A percentile compares a stretch with the other conserved stretches of the same genome.
These are phyloP conservation scores for Monilinia fructicola DNA, from an alignment of 2,329 filamentous ascomycete species.

Conservation along the genomic window DNA sequence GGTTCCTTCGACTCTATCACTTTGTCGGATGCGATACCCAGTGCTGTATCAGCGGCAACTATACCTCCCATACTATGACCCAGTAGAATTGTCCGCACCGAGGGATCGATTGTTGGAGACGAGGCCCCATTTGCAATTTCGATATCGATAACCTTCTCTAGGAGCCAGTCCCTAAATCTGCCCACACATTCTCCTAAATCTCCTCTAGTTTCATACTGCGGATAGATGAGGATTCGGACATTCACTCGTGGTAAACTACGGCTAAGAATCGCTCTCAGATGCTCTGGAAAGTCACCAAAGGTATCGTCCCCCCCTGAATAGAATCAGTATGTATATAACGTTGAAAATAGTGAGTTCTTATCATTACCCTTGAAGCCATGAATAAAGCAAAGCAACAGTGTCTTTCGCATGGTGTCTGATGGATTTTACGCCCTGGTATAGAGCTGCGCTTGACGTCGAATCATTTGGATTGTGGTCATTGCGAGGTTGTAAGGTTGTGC, in stretches of 20 bases:
- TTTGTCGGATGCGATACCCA: slow-evolving; percentile 56
- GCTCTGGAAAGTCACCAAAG: slow-evolving; percentile 73
- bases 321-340: slow-evolving; percentile 13
- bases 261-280: slow-evolving; percentile 64
- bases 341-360: background rate
- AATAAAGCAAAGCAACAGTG: slow-evolving; percentile 77
- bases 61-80: slow-evolving; percentile 94
- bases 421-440: too few relatives aligned
- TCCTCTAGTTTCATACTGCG: slow-evolving; percentile 78
- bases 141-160: slow-evolving; percentile 90
- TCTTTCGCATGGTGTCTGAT: slow-evolving; percentile 65
- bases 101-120: slow-evolving; percentile 82
- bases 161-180: slow-evolving; percentile 78
- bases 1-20: slow-evolving; percentile 30
- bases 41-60: slow-evolving; percentile 83
- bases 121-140: slow-evolving; percentile 80
- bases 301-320: slow-evolving; percentile 68
- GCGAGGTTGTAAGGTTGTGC: background rate
- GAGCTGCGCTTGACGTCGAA: too few relatives aligned
- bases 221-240: slow-evolving; percentile 70
- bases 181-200: slow-evolving; percentile 70
- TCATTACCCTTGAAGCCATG: slow-evolving; percentile 75
- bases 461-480: background rate
- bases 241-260: slow-evolving; percentile 67
- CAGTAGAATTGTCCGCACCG: slow-evolving; percentile 76